Percentiles rank a stretch among this genome's conserved stretches.
Conservation (phyloP, 2,329 filamentous ascomycete species). For the Diaporthe ampelina region DNA sequence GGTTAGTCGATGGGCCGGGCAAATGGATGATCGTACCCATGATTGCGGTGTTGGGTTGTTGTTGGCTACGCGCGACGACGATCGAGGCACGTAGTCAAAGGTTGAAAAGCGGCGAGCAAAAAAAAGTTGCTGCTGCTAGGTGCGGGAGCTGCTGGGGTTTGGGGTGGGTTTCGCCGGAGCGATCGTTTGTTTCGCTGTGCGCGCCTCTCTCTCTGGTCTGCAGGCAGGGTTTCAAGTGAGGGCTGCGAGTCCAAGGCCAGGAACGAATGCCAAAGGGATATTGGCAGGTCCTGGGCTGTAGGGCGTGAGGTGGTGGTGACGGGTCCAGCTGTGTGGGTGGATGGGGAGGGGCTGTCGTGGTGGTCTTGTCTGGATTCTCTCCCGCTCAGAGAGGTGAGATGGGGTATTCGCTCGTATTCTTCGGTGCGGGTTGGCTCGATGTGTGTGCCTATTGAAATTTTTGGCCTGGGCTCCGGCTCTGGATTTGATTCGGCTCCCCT, state of each 20-base stretch:
- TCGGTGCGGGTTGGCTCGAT: conserved; percentile 18
- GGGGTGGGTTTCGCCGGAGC: conserved; percentile 36
- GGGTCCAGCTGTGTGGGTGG: conserved; percentile 19
- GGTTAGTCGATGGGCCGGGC: conserved; percentile 41
- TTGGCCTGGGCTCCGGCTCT: conserved; percentile 10
- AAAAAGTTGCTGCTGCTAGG: conserved; percentile 36
- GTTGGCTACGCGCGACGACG: conserved; percentile 62
- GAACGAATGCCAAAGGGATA: conserved; percentile 6
- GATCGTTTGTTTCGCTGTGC: conserved; percentile 27
- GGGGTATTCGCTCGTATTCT: conserved; percentile 34
- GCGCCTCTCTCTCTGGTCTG: conserved; percentile 11
- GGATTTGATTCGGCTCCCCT: conserved; percentile 23
- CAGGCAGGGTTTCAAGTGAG: conserved; percentile 16
- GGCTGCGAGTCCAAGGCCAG: conserved; percentile 22
- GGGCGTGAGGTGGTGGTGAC: conserved; percentile 28
- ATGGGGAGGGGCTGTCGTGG: conserved; percentile 18
- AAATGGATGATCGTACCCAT: conserved; percentile 62
- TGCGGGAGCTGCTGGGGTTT: conserved; percentile 36
- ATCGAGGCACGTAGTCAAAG: conserved; percentile 42
- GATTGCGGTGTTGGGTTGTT: conserved; percentile 63
- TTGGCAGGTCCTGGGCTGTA: conserved; percentile 27
- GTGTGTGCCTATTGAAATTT: conserved; percentile 30
- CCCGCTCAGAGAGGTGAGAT: conserved; percentile 4
- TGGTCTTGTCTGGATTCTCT: conserved; percentile 18
- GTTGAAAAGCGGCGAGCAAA: conserved; percentile 36